Conservation (phyloP, 2,329 filamentous ascomycete species). For the Stemphylium lycopersici region DNA sequence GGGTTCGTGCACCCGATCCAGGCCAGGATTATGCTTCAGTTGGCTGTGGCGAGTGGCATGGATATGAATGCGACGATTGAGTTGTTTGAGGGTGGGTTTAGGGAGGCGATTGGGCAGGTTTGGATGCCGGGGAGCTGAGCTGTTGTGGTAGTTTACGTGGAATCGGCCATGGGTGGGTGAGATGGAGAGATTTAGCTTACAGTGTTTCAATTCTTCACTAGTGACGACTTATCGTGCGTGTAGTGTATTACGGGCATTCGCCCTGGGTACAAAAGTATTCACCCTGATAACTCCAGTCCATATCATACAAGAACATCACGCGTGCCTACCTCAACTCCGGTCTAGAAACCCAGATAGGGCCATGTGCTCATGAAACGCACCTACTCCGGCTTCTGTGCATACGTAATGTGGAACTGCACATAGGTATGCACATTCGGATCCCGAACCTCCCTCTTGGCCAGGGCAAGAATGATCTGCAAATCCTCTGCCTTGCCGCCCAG, state of each 20-base stretch:
- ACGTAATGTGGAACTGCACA: conserved; percentile 32
- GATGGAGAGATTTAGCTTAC: too few species aligned
- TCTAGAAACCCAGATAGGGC: too few species aligned
- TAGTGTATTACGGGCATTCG: too few species aligned
- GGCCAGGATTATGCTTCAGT: conserved; percentile 36
- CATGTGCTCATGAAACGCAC: too few species aligned
- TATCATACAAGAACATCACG: too few species aligned
- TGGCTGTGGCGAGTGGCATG: conserved; percentile 38
- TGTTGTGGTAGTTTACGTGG: too few species aligned
- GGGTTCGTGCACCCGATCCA: conserved; percentile 36
- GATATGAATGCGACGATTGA: conserved; percentile 37
- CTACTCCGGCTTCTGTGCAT: conserved; percentile 23
- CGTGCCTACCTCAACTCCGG: too few species aligned
- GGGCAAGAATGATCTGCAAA: conserved; percentile 23
- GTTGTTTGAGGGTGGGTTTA: conserved; percentile 35
- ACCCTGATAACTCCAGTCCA: too few species aligned
- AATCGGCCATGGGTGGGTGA: too few species aligned
- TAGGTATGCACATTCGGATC: conserved; percentile 31
- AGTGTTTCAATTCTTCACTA: too few species aligned
- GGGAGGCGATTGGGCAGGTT: conserved; percentile 30
- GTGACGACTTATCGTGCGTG: too few species aligned
- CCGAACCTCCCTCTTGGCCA: conserved; percentile 28
- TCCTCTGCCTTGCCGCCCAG: conserved; percentile 21
- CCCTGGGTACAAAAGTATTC: too few species aligned
- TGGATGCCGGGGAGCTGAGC: conserved; percentile 13